Evolutionary conservation across 257 asterid genomes (phyloP).

Genomic region (Solanum ossicruentum): DNA sequence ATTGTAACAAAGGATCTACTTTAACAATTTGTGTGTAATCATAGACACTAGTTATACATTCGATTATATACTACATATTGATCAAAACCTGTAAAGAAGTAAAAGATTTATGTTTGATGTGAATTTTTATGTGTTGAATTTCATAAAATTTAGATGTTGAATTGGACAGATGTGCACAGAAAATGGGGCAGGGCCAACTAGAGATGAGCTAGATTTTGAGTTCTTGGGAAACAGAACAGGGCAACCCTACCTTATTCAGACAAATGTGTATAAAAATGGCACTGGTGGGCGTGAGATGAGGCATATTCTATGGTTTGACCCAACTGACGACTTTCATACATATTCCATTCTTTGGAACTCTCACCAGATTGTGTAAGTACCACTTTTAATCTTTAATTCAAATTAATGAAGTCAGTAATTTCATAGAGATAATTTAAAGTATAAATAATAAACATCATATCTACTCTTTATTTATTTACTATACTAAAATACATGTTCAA

Average conservation of each 20-base stretch:
- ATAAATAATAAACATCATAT: neutral
- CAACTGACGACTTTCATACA: slow-evolving; percentile 65
- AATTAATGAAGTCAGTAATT: neutral
- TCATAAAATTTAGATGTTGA: neutral
- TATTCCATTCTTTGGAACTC: slow-evolving; percentile 79
- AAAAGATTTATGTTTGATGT: neutral
- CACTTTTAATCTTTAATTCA: neutral
- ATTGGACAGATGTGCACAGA: slow-evolving; percentile 70
- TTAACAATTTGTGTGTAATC: neutral
- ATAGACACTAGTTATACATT: neutral
- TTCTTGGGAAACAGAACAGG: slow-evolving; percentile 92
- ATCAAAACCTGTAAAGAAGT: no score
- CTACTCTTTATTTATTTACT: no score
- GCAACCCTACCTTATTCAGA: slow-evolving; percentile 70
- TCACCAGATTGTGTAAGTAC: slow-evolving; percentile 61
- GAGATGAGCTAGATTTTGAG: slow-evolving; percentile 88
- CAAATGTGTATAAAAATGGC: slow-evolving; percentile 81
- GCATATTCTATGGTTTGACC: slow-evolving; percentile 83
- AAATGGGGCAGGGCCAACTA: slow-evolving; percentile 53
- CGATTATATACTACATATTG: no score
- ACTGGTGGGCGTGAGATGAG: slow-evolving; percentile 88
- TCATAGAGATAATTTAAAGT: fast-evolving
- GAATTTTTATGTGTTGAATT: neutral
- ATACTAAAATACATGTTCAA: no score
- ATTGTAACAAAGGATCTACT: no score